phyloP scores from a whole-genome alignment of 2,329 filamentous ascomycete species.

The Plectosphaerella cucumerina region DNA sequence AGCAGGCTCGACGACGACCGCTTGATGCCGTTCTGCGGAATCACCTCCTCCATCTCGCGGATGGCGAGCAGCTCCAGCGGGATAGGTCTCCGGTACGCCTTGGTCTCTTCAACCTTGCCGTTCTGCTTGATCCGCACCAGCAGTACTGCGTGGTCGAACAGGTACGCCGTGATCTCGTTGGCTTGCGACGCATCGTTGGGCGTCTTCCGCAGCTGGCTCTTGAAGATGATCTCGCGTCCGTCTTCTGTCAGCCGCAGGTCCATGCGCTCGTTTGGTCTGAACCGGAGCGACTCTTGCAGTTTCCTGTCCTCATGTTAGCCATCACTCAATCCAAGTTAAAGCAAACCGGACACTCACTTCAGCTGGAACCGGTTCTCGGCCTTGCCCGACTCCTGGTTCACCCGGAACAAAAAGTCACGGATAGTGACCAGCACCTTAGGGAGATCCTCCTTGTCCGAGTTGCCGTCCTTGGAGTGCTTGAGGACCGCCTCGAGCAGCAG shows the following conservation, averaged over 20 bases:
- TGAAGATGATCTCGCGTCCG: constrained; percentile 87
- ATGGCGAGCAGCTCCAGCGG: constrained; percentile 91
- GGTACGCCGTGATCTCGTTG: constrained; percentile 86
- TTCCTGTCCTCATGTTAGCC: constrained; percentile 46
- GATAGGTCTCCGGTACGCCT: constrained; percentile 91
- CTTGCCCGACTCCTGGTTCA: constrained; percentile 94
- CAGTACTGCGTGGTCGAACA: constrained; percentile 94
- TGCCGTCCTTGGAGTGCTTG: constrained; percentile 87
- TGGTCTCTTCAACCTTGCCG: constrained; percentile 90
- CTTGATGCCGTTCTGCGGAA: constrained; percentile 77
- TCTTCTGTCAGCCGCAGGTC: constrained; percentile 94
- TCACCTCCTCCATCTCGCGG: constrained; percentile 94
- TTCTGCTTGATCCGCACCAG: constrained; percentile 87
- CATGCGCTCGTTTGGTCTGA: constrained; percentile 83
- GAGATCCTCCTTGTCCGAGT: constrained; percentile 85
- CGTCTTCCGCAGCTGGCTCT: constrained; percentile 88
- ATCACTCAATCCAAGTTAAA: no score
- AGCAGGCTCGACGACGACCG: constrained; percentile 84
- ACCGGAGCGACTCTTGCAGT: constrained; percentile 87
- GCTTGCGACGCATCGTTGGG: constrained; percentile 63
- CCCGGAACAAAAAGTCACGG: constrained; percentile 77
- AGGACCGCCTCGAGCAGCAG: constrained; percentile 85
- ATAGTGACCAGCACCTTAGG: constrained; percentile 86
- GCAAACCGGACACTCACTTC: neutral
- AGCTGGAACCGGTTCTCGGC: constrained; percentile 97